Evolutionary conservation across 768 basidiomycete genomes (phyloP), one percentile per base, ranked within the genome.

Genomic region (Panaeolus papilionaceus): DNA sequence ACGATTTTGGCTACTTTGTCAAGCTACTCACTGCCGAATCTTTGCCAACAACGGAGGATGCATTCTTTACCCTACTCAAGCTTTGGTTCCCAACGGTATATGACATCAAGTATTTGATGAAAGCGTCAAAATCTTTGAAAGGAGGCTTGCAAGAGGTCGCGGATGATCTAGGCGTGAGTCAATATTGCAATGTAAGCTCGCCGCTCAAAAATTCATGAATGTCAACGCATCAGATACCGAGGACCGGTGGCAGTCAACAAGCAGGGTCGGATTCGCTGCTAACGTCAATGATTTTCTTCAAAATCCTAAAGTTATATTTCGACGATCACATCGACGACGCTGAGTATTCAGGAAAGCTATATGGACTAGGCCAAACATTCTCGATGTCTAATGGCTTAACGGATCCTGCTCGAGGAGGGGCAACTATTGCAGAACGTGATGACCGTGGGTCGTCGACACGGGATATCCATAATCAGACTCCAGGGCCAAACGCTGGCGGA

Each of bases 1-100:
- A 99, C 79, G 98, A 99, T 79, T 99, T 99, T 80, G 98, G 98
- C 40, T 99, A 99, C 77, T 93, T 99, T 72, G 89, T 99, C 79
- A 98, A 97, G 78, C 86, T 99, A 47, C 85, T 99, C 63, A 93
- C 94, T 26, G 91, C 88, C 69, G 84, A 91, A 73, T 93, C 95
- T 54, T 81, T 99, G 67, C 98, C 98, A 9, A 89, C 90, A 20
- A 89, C 89, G 28, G 98, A 99, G 80, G 92, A 93, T 69, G 85
- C 87, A 5, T 99, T 99, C 82, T 98, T 98, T 77, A 88, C 93
- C 58, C 87, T 92, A 58, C 84, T 99, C 38, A 86, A 82, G 67
- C 90, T 88, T 70, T 99, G 98, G 97, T 99, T 99, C 79, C 97
- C 97, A 0, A 90, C 89, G 51, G 91, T 98, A 54, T 99, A 98